Evolutionary conservation across 306 rosid species (phyloP), one percentile per base, ranked within the genome.

Genomic region (Sicyos baderoa): DNA sequence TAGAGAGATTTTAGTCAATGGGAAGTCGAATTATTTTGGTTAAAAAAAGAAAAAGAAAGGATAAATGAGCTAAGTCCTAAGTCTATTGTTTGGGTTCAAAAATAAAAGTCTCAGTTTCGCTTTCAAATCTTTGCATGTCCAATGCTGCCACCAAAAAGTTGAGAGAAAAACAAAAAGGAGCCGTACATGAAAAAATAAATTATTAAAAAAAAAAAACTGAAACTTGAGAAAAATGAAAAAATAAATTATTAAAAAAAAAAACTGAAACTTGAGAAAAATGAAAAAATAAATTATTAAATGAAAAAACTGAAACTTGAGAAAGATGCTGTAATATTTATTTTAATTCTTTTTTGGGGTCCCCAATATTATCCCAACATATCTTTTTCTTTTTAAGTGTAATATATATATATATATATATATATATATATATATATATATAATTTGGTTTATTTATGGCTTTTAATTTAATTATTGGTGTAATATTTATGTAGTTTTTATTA

Each of bases 331-430:
- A 60, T 35, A 16, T 60, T 16, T 61, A n/a, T 62, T n/a, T 37
- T 29, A 29, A 7, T 0, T 61, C 14, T 27, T 16, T 15, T 40
- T 15, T 75, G 76, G 73, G 87, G 87, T 76, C 85, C 87, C 82
- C 74, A 70, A 78, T 29, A 18, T 84, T 84, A 84, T 78, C 82
- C 61, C 35, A 19, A 42, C 62, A 53, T 51, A 18, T 12, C 23
- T 13, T 8, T 48, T 51, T 49, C 29, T 48, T 48, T 57, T 57
- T 0, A 21, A 2, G 2, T 32, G 37, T 32, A 32, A 32, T 35
- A 35, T n/a, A n/a, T n/a, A n/a, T n/a, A n/a, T n/a, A n/a, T n/a
- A n/a, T n/a, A 35, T 35, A 25, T 25, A 25, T 37, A 37, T 37
- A 5, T 37, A 37, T 0, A 5, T 37, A 37, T 37, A 5, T 37